A percentile compares a stretch with the other conserved stretches of the same genome.
These are phyloP conservation scores for Ophiostoma montium DNA, from an alignment of 2,329 filamentous ascomycete species.

Conservation along the genomic window DNA sequence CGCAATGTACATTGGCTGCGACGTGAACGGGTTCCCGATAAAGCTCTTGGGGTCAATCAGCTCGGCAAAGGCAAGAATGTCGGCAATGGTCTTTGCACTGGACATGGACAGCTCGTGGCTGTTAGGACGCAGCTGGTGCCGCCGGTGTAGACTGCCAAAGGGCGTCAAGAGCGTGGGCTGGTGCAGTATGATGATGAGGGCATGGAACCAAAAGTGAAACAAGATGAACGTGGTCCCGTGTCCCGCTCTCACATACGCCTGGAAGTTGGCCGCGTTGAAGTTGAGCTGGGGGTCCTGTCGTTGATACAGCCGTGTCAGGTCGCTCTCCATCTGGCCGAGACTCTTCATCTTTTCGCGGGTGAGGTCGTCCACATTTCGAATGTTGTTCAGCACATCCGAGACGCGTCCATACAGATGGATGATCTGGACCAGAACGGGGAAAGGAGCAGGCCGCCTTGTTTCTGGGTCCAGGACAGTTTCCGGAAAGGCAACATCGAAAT, in stretches of 20 bases:
- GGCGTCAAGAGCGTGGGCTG: slow-evolving; percentile 71
- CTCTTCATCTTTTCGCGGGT: slow-evolving; percentile 59
- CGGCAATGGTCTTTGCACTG: slow-evolving; percentile 80
- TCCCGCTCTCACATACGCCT: slow-evolving; percentile 64
- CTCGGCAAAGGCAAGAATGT: slow-evolving; percentile 76
- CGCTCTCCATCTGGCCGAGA: slow-evolving; percentile 64
- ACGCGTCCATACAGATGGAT: slow-evolving; percentile 77
- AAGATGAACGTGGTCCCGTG: slow-evolving; percentile 80
- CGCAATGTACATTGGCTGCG: slow-evolving; percentile 82
- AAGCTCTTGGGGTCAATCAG: slow-evolving; percentile 76
- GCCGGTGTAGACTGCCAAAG: slow-evolving; percentile 43
- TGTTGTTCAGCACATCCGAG: slow-evolving; percentile 72
- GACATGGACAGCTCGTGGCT: slow-evolving; percentile 75
- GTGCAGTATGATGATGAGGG: slow-evolving; percentile 70
- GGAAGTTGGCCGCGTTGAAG: slow-evolving; percentile 78
- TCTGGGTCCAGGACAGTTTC: slow-evolving; percentile 33
- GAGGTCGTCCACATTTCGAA: slow-evolving; percentile 58
- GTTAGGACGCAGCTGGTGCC: slow-evolving; percentile 62
- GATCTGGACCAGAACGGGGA: slow-evolving; percentile 67
- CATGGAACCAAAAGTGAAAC: slow-evolving; percentile 81
- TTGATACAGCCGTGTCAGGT: slow-evolving; percentile 60
- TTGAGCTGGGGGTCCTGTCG: slow-evolving; percentile 59
- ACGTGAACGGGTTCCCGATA: slow-evolving; percentile 77
- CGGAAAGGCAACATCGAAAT: slow-evolving; percentile 66
- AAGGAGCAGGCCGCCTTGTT: slow-evolving; percentile 61